These are phyloP conservation scores for Jamesozyma piceae DNA, from an alignment of 805 yeast species.

Conservation along the genomic window DNA sequence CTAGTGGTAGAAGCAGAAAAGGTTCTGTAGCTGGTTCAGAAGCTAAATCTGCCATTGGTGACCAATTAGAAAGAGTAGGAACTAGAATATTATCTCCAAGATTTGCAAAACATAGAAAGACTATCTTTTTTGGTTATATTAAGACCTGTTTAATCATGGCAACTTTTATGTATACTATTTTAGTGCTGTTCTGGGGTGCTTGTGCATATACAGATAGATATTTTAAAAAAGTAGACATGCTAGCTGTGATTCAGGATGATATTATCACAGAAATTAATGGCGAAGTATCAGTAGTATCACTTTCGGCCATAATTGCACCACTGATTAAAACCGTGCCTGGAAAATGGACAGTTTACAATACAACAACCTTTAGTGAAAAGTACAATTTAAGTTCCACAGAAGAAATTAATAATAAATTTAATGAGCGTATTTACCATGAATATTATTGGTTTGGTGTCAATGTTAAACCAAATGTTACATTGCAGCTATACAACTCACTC, in stretches of 20 bases:
- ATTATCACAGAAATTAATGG: neutral
- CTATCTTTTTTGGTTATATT: slow-evolving; percentile 2
- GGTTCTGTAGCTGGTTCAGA: neutral
- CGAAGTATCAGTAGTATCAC: slow-evolving; percentile 37
- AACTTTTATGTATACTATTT: neutral
- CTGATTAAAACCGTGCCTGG: slow-evolving; percentile 9
- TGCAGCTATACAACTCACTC: slow-evolving; percentile 20
- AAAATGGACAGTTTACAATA: slow-evolving; percentile 26
- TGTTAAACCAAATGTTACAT: slow-evolving; percentile 41
- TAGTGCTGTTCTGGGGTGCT: slow-evolving; percentile 2
- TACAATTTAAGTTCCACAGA: slow-evolving; percentile 11
- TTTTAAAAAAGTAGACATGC: neutral
- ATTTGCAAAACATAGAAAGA: slow-evolving; percentile 4
- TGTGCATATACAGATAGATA: neutral
- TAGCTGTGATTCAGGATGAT: slow-evolving; percentile 4
- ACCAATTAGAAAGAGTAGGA: neutral
- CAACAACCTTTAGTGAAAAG: slow-evolving; percentile 40
- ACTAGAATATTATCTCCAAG: slow-evolving; percentile 10
- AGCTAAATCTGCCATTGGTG: neutral
- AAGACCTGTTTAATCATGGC: slow-evolving; percentile 4
- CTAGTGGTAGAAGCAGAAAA: neutral
- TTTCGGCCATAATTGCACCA: neutral
- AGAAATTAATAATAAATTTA: slow-evolving; percentile 31
- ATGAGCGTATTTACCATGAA: slow-evolving; percentile 41
- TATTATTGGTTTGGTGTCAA: slow-evolving; percentile 57